Conservation (phyloP, 1,139 yeast species). For the Candida tunisiensis region DNA sequence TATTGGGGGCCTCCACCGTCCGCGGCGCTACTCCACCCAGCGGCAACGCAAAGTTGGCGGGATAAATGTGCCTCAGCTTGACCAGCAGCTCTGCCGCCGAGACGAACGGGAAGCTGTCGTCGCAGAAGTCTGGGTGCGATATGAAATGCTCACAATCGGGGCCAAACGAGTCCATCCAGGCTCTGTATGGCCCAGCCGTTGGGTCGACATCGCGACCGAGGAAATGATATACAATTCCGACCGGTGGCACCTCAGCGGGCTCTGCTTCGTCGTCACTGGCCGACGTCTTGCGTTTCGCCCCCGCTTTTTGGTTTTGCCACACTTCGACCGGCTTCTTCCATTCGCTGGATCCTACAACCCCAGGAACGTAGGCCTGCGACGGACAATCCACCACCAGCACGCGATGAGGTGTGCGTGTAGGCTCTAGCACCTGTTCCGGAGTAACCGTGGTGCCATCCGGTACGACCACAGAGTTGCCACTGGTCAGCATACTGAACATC, state of each 20-base stretch:
- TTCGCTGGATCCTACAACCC: no score
- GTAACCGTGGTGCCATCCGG: constrained; percentile 39
- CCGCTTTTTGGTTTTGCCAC: constrained; percentile 5
- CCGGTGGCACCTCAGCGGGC: constrained; percentile 5
- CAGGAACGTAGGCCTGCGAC: constrained; percentile 27
- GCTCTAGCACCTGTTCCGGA: constrained; percentile 63
- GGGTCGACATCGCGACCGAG: constrained; percentile 50
- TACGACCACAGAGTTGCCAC: constrained; percentile 40
- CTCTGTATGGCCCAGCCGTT: constrained; percentile 19
- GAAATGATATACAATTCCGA: constrained; percentile 53
- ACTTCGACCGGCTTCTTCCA: no score
- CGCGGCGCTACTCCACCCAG: no score
- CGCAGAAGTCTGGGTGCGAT: constrained; percentile 48
- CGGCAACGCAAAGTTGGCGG: constrained; percentile 34
- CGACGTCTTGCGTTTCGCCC: constrained; percentile 4
- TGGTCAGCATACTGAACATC: constrained; percentile 38
- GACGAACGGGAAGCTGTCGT: constrained; percentile 42
- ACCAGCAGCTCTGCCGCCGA: constrained; percentile 37
- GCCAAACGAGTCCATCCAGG: constrained; percentile 25
- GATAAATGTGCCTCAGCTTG: constrained; percentile 39
- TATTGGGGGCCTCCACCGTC: no score
- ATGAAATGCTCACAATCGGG: constrained; percentile 40
- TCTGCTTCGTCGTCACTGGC: constrained; percentile 1
- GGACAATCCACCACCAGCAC: constrained; percentile 68
- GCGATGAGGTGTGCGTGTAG: constrained; percentile 38